phyloP scores from a whole-genome alignment of 495 filamentous ascomycete genomes.

The Beverwykella pulmonaria region DNA sequence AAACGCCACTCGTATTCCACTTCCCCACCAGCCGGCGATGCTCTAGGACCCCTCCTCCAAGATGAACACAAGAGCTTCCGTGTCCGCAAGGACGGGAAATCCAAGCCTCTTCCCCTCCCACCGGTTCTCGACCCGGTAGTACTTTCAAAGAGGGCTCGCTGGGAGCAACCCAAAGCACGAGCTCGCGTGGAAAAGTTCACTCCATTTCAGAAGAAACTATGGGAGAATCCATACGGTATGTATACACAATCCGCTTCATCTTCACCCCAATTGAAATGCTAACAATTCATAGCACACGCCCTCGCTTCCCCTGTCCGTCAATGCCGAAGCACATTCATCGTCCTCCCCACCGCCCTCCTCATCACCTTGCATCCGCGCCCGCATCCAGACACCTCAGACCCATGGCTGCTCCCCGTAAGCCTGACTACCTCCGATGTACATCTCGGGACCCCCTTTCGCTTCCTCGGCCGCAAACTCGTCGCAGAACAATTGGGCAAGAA shows the following conservation, averaged over 20 bases:
- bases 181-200: constrained; percentile 40
- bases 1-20: constrained; percentile 11
- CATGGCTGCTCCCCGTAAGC: constrained; percentile 61
- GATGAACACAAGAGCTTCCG: constrained; percentile 30
- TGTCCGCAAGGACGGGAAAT: constrained; percentile 38
- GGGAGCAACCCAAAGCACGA: constrained; percentile 37
- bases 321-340: constrained; percentile 59
- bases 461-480: constrained; percentile 2
- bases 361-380: constrained; percentile 61
- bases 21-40: neutral
- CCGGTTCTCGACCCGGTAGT: constrained; percentile 47
- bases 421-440: constrained; percentile 15
- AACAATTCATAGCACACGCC: constrained; percentile 54
- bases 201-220: constrained; percentile 55
- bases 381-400: constrained; percentile 57
- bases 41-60: constrained; percentile 20
- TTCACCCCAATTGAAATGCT: constrained; percentile 26
- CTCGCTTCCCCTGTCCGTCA: constrained; percentile 67
- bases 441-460: constrained; percentile 21
- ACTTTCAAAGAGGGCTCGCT: constrained; percentile 15
- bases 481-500: constrained; percentile 8
- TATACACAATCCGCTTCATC: constrained; percentile 33
- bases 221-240: constrained; percentile 62
- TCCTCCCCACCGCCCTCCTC: constrained; percentile 66
- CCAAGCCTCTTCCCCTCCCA: constrained; percentile 47